Evolutionary conservation across 2,329 filamentous ascomycete genomes (phyloP), one percentile per base, ranked within the genome.

Genomic region (Sarocladium brachiariae): DNA sequence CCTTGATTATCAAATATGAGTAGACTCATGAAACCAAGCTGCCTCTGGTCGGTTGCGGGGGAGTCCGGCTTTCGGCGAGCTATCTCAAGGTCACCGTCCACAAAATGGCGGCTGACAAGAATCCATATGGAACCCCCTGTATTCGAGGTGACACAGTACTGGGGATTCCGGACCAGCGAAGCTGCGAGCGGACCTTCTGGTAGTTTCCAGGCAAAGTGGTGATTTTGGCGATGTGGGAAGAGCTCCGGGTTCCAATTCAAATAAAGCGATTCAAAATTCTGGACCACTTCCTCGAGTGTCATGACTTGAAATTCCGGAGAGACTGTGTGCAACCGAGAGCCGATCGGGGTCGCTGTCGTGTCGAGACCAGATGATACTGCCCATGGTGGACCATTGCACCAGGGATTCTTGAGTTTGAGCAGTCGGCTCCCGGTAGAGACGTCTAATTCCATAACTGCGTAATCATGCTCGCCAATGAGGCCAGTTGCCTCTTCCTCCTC

Each of bases 191-290:
- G 73, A 25, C 63, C 64, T 18, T 76, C 70, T 9, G 79, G 74
- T 31, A 81, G 69, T 2, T 84, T 76, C 93, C 93, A 99, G 2
- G 77, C 76, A 61, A 97, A 95, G 67, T 99, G 93, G 51, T 91
- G 82, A 59, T 99, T 91, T 65, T 96, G 85, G 8, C 91, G 83
- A 62, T 87, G 72, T 2, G 73, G 73, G 67, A 99, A 99, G 1
- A 96, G 73, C 1, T 79, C 77, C 0, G 93, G 91, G 57, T 96
- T 96, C 93, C 93, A 99, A 68, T 97, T 99, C 50, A 99, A 75
- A 65, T 97, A 99, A 57, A 99, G 81, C 16, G 91, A 95, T 64
- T 97, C 90, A 56, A 96, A 99, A 62, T 96, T 84, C 60, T 96
- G 90, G 31, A 89, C 79, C 3, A 96, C 83, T 56, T 90, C 87